A percentile compares a stretch with the other conserved stretches of the same genome.
These are phyloP conservation scores for Spencermartinsiella ligniputridi DNA, from an alignment of 1,139 yeast species.

Conservation along the genomic window DNA sequence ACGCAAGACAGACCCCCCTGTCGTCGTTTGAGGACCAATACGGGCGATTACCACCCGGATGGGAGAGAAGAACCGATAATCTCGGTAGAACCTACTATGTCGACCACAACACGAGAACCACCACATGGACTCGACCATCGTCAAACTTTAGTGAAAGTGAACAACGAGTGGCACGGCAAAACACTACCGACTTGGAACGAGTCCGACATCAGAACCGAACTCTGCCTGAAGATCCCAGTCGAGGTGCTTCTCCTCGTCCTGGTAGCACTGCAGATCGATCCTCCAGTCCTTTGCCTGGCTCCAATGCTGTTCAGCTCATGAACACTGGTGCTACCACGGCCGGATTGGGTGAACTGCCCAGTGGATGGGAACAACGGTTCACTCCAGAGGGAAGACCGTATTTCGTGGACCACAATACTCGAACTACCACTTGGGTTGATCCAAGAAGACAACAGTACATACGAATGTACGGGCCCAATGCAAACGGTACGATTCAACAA, in stretches of 20 bases:
- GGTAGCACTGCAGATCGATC: constrained; percentile 26
- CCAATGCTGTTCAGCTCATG: constrained; percentile 46
- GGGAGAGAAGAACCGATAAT: constrained; percentile 98
- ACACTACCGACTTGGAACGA: constrained; percentile 78
- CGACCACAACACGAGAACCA: constrained; percentile 94
- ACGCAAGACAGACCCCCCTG: constrained; percentile 5
- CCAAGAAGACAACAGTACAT: constrained; percentile 98
- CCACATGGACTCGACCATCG: constrained; percentile 97
- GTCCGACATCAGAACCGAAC: constrained; percentile 89
- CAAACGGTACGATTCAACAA: constrained; percentile 75
- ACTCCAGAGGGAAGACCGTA: constrained; percentile 98
- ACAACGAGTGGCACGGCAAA: constrained; percentile 42
- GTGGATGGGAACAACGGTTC: constrained; percentile 98
- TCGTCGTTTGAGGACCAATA: constrained; percentile 89
- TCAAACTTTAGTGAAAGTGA: constrained; percentile 40
- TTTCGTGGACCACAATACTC: constrained; percentile 95
- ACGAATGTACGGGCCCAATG: constrained; percentile 66
- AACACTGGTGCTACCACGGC: constrained; percentile 89
- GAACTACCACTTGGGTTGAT: constrained; percentile 99
- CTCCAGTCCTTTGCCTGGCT: constrained; percentile 31
- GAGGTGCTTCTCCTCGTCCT: constrained; percentile 32
- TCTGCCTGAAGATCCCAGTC: constrained; percentile 61
- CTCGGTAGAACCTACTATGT: constrained; percentile 97
- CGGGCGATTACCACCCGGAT: constrained; percentile 95
- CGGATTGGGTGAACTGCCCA: constrained; percentile 93